Base-by-base conservation (phyloP, 768 basidiomycete species). In the Trametes coccinea region DNA sequence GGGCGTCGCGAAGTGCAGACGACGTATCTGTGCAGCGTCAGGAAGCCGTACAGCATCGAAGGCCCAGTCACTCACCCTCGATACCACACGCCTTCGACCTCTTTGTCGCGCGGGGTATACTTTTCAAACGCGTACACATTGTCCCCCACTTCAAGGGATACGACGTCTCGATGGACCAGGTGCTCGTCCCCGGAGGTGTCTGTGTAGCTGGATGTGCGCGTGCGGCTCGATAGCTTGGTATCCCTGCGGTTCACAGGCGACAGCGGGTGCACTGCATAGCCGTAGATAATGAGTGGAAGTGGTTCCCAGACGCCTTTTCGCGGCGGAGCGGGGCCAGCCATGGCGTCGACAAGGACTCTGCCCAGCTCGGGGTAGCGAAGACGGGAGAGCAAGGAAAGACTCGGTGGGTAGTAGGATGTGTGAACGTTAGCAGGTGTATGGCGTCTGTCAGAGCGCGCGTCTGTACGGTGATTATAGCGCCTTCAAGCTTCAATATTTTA, bases 61-160 rank as follows among this genome's bases (percentile, higher is more conserved):
- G 22, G 30, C 39, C 16, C 40, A 66, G 33, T 53, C 61, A 84
- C 91, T 74, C 73, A 97, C 91, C 96, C 96, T 78, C 96, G 81
- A 75, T 93, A 98, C 96, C 96, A 98, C 14, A 86, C 74, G 17
- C 88, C 88, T 57, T 91, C 90, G 11, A 84, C 84, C 55, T 92
- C 90, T 70, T 88, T 90, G 59, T 78, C 81, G 53, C 79, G 79
- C 10, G 89, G 88, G 0, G 81, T 87, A 73, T 94, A 95, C 71
- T 88, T 88, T 77, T 98, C 96, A 70, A 98, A 98, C 16, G 95
- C 94, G 75, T 98, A 98, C 37, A 98, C 87, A 72, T 98, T 95
- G 74, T 97, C 95, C 49, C 96, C 96, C 31, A 98, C 90, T 67
- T 97, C 95, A 58, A 98, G 82, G 5, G 88, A 82, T 37, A 93